Evolutionary conservation across 1,284 basidiomycete genomes (phyloP).

Genomic region (Austroboletus niveus): DNA sequence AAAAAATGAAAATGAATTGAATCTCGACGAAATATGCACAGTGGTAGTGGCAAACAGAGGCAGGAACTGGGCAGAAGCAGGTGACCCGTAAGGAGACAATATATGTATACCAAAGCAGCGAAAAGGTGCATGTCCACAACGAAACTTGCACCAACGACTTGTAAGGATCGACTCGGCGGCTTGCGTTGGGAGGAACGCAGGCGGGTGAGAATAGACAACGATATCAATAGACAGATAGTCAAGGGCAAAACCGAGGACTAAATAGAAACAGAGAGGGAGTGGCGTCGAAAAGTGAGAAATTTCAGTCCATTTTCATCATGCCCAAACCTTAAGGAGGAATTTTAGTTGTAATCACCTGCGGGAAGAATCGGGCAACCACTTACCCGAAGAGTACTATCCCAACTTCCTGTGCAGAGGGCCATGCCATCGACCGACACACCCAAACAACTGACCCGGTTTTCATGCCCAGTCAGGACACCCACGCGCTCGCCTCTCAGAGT

Average conservation of each 20-base stretch:
- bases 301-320: constrained; percentile 39
- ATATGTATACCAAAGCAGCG: constrained; percentile 42
- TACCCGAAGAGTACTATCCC: constrained; percentile 96
- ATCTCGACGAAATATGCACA: constrained; percentile 35
- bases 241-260: constrained; percentile 24
- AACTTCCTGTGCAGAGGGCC: constrained; percentile 97
- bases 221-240: constrained; percentile 44
- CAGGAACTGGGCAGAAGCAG: constrained; percentile 29
- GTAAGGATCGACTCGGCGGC: constrained; percentile 63
- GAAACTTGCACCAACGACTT: constrained; percentile 34
- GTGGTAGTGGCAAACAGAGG: constrained; percentile 25
- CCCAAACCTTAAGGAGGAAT: constrained; percentile 50
- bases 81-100: constrained; percentile 31
- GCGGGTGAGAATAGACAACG: constrained; percentile 48
- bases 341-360: constrained; percentile 11
- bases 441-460: constrained; percentile 96
- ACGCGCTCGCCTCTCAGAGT: constrained; percentile 97
- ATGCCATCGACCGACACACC: constrained; percentile 96
- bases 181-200: constrained; percentile 40
- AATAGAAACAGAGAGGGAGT: constrained; percentile 23
- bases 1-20: constrained; percentile 20
- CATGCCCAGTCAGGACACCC: constrained; percentile 94
- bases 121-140: constrained; percentile 24
- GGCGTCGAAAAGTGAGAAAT: constrained; percentile 21
- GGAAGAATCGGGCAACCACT: constrained; percentile 30